Conservation (phyloP, 768 basidiomycete genomes). For the Leccinum uliginosum region DNA sequence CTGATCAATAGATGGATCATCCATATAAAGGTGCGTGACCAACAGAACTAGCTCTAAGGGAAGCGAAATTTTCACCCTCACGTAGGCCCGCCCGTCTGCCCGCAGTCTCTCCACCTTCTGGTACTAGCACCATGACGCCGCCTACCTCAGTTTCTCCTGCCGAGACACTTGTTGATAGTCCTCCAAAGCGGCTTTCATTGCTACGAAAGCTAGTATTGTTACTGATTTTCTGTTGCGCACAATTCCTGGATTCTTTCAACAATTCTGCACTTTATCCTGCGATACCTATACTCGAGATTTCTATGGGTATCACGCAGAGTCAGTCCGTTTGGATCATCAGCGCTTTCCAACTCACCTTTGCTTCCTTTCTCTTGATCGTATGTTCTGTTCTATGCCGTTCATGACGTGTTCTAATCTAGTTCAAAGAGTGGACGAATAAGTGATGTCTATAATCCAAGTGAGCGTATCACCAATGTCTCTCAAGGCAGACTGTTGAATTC, state of each 20-base stretch:
- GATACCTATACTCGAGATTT: conserved; percentile 33
- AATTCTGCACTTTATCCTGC: conserved; percentile 38
- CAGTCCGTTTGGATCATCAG: conserved; percentile 40
- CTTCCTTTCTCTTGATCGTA: conserved; percentile 33
- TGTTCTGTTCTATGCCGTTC: background rate
- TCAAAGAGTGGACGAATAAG: conserved; percentile 23
- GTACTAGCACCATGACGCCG: conserved; percentile 9
- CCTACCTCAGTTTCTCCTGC: background rate
- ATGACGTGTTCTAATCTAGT: conserved; percentile 2
- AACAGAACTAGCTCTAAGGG: background rate
- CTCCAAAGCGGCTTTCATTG: conserved; percentile 15
- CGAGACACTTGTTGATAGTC: conserved; percentile 2
- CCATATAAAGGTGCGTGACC: background rate
- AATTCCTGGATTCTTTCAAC: conserved; percentile 44
- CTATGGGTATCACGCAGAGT: conserved; percentile 21
- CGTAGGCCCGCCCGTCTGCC: background rate
- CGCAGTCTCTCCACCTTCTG: background rate
- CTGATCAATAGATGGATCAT: background rate
- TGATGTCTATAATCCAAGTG: conserved; percentile 30
- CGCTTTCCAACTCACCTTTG: conserved; percentile 45
- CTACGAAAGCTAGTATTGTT: conserved; percentile 30
- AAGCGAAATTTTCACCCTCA: background rate
- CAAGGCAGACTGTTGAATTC: conserved; percentile 20
- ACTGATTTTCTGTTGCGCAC: conserved; percentile 36
- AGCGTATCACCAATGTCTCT: conserved; percentile 16